These are phyloP conservation scores for Fusarium udum DNA, from an alignment of 2,329 filamentous ascomycete species.

Conservation along the genomic window DNA sequence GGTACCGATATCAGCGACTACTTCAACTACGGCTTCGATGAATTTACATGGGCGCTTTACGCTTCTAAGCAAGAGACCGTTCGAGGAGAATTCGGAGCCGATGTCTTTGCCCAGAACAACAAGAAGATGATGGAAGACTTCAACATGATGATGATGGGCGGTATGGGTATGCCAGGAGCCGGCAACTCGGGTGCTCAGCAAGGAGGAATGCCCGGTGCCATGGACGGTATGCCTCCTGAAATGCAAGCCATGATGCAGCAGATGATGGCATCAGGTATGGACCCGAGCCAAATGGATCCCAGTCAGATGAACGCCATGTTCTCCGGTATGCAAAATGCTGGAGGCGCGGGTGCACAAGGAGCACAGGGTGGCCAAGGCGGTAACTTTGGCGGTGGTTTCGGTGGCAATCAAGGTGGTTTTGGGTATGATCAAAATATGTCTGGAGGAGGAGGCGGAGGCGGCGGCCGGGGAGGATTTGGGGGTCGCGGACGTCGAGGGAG, in stretches of 20 bases:
- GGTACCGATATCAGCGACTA: conserved; percentile 96
- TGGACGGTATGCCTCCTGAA: conserved; percentile 72
- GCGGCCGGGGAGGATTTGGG: conserved; percentile 49
- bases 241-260: conserved; percentile 77
- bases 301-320: conserved; percentile 68
- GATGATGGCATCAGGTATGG: conserved; percentile 73
- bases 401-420: conserved; percentile 62
- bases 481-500: conserved; percentile 42
- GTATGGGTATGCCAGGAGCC: conserved; percentile 54
- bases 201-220: conserved; percentile 59
- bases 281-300: conserved; percentile 73
- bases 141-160: conserved; percentile 74
- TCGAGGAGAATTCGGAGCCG: conserved; percentile 77
- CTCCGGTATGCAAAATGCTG: conserved; percentile 62
- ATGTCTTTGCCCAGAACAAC: conserved; percentile 68
- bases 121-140: conserved; percentile 84
- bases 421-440: conserved; percentile 61
- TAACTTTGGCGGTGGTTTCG: conserved; percentile 63
- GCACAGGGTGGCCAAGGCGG: conserved; percentile 62
- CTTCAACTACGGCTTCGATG: conserved; percentile 99
- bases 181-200: conserved; percentile 46
- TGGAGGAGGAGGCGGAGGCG: conserved; percentile 47
- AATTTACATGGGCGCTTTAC: conserved; percentile 97
- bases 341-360: conserved; percentile 51
- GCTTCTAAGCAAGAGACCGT: conserved; percentile 86